Evolutionary conservation across 2,329 filamentous ascomycete species (phyloP), one percentile per base, ranked within the genome.

Genomic region (Diaporthe aspalathi): DNA sequence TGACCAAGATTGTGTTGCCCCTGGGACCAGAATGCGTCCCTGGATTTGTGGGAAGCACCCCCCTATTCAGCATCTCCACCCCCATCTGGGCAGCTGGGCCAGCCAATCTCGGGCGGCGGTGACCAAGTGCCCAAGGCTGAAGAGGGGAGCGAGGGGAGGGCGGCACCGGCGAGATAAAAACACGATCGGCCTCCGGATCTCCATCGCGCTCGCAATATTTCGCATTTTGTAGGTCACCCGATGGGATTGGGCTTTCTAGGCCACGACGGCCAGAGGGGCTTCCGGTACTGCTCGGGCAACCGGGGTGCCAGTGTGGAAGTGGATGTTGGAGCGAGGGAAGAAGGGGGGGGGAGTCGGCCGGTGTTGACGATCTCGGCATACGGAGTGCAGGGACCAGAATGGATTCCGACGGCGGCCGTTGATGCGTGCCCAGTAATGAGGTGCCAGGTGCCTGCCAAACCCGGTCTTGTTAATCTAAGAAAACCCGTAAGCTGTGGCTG

Each of bases 41-140:
- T 68, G 67, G 53, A 68, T 68, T 60, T 60, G 67, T 68, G 67
- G 53, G 27, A 60, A 68, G 67, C 67, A n/a, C 50, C 67, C 53
- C 67, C 67, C 56, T 60, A 49, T 68, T 68, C 45, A 67, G 22
- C 43, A 50, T 68, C 67, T 43, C 67, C 67, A 68, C 53, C 67
- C 52, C 43, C 52, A 50, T 50, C 53, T 57, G 45, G n/a, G 5
- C 40, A 57, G 38, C 52, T 57, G 45, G 22, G 5, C 40, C 67
- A 50, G 43, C 66, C 66, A 68, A 68, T 60, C 67, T 68, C 35
- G 45, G 45, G n/a, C 53, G 32, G 53, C 16, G 45, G 27, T 50
- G 43, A 65, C 45, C n/a, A 50, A 50, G 20, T 65, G 53, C 50
- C 16, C 53, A 60, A 40, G 67, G 67, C 67, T 62, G 67, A 32